phyloP scores from a whole-genome alignment of 345 rosid species.

The Erysimum cheiranthoides region DNA sequence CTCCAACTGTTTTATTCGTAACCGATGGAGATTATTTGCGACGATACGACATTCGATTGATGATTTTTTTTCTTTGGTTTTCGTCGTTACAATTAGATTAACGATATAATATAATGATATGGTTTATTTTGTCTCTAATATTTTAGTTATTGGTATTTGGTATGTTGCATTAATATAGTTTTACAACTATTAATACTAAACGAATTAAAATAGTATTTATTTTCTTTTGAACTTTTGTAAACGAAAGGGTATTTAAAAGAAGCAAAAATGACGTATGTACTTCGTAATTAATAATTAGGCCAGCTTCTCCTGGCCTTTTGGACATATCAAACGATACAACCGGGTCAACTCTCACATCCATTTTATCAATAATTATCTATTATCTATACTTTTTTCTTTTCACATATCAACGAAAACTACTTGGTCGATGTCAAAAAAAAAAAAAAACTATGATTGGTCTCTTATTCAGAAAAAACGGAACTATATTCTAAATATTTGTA shows the following conservation, averaged over 20 bases:
- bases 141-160: too few relatives aligned
- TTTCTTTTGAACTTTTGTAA: neutral
- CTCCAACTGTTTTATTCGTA: neutral
- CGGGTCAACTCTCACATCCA: constrained; percentile 44
- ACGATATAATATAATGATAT: neutral
- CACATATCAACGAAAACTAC: too few relatives aligned
- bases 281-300: constrained; percentile 19
- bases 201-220: neutral
- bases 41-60: neutral
- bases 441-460: neutral
- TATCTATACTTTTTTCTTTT: neutral
- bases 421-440: too few relatives aligned
- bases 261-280: constrained; percentile 12
- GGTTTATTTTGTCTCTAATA: neutral
- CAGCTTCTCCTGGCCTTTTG: constrained; percentile 42
- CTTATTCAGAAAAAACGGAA: neutral
- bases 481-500: neutral
- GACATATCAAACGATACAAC: constrained; percentile 40
- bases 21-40: neutral
- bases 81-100: neutral
- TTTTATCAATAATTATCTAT: constrained; percentile 26
- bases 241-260: neutral
- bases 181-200: too few relatives aligned
- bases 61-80: too few relatives aligned
- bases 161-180: neutral